A percentile compares a stretch with the other conserved stretches of the same genome.
Evolutionary conservation across 164 flowering plant species (phyloP).

Genomic region (Aristolochia fimbriata): DNA sequence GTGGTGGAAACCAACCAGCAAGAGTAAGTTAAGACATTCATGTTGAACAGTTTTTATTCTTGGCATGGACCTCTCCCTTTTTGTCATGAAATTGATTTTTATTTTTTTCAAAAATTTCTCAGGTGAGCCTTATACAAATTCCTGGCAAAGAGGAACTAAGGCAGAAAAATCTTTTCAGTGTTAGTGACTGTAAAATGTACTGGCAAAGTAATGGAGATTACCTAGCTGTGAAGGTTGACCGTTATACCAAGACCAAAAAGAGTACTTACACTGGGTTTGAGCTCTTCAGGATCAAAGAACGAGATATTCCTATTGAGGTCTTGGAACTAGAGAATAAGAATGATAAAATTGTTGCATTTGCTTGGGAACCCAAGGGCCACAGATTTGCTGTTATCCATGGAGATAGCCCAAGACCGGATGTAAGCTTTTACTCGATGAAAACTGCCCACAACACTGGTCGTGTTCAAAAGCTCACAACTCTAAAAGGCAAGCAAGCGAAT

Average conservation of each 20-base stretch:
- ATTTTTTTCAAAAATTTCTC: slow-evolving; percentile 1
- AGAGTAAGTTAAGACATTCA: slow-evolving; percentile 40
- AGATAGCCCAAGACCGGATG: slow-evolving; percentile 76
- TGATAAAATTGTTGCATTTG: slow-evolving; percentile 93
- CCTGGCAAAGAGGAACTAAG: slow-evolving; percentile 85
- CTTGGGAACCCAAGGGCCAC: slow-evolving; percentile 99
- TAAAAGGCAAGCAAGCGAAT: slow-evolving; percentile 91
- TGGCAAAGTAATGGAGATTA: slow-evolving; percentile 99
- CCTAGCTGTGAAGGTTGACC: slow-evolving; percentile 92
- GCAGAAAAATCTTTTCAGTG: slow-evolving; percentile 97
- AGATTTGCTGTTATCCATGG: slow-evolving; percentile 96
- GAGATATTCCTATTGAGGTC: slow-evolving; percentile 95
- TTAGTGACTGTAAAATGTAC: slow-evolving; percentile 97
- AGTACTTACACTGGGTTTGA: slow-evolving; percentile 97
- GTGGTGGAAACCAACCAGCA: slow-evolving; percentile 99
- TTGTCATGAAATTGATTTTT: neutral
- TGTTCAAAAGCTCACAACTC: slow-evolving; percentile 76
- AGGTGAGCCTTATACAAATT: slow-evolving; percentile 88
- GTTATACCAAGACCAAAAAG: slow-evolving; percentile 89
- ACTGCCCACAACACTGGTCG: slow-evolving; percentile 56
- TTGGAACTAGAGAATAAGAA: slow-evolving; percentile 97
- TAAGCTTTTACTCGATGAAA: slow-evolving; percentile 62
- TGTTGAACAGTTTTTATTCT: neutral
- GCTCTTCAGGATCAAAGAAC: slow-evolving; percentile 86
- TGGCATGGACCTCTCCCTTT: neutral